Conservation (phyloP, 1,284 basidiomycete species). For the Marasmius tenuissimus region DNA sequence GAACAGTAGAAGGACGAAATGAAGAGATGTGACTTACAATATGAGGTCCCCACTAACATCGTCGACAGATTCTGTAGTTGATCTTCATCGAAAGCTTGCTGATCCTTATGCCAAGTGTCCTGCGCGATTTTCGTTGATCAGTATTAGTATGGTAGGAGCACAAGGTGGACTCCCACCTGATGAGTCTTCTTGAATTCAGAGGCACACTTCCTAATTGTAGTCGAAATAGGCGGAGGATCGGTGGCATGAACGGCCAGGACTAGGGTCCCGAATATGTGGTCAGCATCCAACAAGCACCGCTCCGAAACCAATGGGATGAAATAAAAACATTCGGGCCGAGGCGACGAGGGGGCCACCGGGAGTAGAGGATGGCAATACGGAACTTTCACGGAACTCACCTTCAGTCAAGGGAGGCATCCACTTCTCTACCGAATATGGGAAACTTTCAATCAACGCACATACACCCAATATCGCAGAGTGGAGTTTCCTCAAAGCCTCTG, state of each 20-base stretch:
- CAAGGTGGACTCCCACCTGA: conserved; percentile 44
- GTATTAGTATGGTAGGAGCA: conserved; percentile 5
- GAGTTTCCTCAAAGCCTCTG: conserved; percentile 71
- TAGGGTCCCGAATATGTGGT: conserved; percentile 34
- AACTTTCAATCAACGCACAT: conserved; percentile 79
- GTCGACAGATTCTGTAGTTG: conserved; percentile 86
- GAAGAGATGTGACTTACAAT: conserved; percentile 57
- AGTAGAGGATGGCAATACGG: conserved; percentile 12
- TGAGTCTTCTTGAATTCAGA: conserved; percentile 89
- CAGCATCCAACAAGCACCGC: conserved; percentile 16
- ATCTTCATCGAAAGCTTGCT: conserved; percentile 87
- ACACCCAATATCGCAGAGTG: conserved; percentile 92
- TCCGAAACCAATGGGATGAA: too few species aligned
- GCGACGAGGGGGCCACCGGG: too few species aligned
- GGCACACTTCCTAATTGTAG: conserved; percentile 86
- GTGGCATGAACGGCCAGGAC: conserved; percentile 82
- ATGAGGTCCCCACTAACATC: conserved; percentile 89
- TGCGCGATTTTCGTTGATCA: conserved; percentile 28
- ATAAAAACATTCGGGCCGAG: too few species aligned
- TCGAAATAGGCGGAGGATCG: conserved; percentile 90
- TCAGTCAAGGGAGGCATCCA: conserved; percentile 81
- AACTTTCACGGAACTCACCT: conserved; percentile 45
- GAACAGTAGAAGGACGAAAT: background rate
- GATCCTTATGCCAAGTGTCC: conserved; percentile 94
- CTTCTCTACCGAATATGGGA: conserved; percentile 75